Evolutionary conservation across 179 eudicot genomes (phyloP), one percentile per base, ranked within the genome.

Genomic region (Sideroxylon spinosum): DNA sequence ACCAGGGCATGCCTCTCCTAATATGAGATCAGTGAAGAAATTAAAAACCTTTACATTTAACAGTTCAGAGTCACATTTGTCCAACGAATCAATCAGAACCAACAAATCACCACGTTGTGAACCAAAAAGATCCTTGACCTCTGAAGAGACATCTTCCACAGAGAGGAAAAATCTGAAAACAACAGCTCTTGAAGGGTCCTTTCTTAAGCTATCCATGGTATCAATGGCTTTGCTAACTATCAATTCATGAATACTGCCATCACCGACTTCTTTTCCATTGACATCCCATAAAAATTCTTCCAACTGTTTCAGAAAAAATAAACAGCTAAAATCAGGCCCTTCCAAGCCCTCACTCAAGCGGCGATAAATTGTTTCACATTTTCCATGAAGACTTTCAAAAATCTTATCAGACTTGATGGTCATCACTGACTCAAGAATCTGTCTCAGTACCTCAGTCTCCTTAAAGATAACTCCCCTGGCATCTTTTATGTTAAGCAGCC

Each of bases 11-110:
- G 82, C 48, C 14, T 90, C 97, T 76, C 88, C 93, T 4, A 96
- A 85, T 78, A 94, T 71, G 25, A 94, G 86, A 57, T 96, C 97
- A 72, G 82, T 75, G 44, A 91, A 88, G 76, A 94, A 94, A 86
- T 87, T 91, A 55, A 96, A 90, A 81, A 90, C 97, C 86, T 86
- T 91, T 53, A 85, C 83, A 86, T 96, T 92, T 13, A 87, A 91
- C 5, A 85, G 65, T 78, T 96, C 99, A 29, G 97, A 90, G 74
- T 78, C 78, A 80, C 98, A 94, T 59, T 78, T 82, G 81, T 88
- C 93, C 81, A 96, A 81, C 57, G 97, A 87, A 86, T 88, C 96
- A 69, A 96, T 82, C 83, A 96, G 78, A 81, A 96, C 89, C 81
- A 90, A 78, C 76, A 96, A 77, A 84, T 91, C 92, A 80, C 92